phyloP scores from a whole-genome alignment of 2,329 filamentous ascomycete species.

The Mycocentrospora acerina region DNA sequence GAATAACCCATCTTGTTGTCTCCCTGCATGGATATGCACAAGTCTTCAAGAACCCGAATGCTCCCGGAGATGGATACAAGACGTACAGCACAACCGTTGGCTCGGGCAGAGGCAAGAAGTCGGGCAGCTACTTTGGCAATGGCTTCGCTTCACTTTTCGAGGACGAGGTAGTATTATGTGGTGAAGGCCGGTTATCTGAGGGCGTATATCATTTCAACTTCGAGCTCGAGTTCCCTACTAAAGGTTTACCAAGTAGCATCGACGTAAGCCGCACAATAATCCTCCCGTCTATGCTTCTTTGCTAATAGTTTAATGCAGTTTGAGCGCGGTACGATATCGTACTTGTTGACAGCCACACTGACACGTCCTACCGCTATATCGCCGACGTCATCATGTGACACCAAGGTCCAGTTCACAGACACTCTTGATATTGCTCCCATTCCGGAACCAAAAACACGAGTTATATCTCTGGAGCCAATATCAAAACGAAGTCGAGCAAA shows the following conservation, averaged over 20 bases:
- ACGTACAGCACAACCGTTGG: conserved; percentile 53
- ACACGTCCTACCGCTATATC: conserved; percentile 86
- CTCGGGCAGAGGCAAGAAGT: conserved; percentile 55
- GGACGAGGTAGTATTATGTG: conserved; percentile 78
- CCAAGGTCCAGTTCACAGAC: conserved; percentile 77
- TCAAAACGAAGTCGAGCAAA: conserved; percentile 69
- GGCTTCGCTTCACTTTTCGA: conserved; percentile 80
- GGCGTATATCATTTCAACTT: conserved; percentile 80
- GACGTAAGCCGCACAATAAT: conserved; percentile 63
- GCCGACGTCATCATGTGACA: conserved; percentile 76
- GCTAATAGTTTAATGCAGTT: conserved; percentile 63
- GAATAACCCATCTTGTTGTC: conserved; percentile 79
- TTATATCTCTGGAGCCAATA: conserved; percentile 85
- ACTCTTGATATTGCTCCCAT: conserved; percentile 81
- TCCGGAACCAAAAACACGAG: conserved; percentile 71
- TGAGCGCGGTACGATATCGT: conserved; percentile 89
- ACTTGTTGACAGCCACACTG: conserved; percentile 85
- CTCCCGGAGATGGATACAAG: conserved; percentile 57
- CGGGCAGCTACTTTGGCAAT: conserved; percentile 67
- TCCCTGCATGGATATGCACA: conserved; percentile 77
- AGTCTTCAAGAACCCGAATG: conserved; percentile 71
- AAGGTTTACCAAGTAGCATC: conserved; percentile 83
- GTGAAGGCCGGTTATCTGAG: conserved; percentile 72
- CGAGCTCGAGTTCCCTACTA: conserved; percentile 68
- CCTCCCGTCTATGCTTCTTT: conserved; percentile 6